Evolutionary conservation across 331 rosid species (phyloP).

Genomic region (Phaseolus coccineus): DNA sequence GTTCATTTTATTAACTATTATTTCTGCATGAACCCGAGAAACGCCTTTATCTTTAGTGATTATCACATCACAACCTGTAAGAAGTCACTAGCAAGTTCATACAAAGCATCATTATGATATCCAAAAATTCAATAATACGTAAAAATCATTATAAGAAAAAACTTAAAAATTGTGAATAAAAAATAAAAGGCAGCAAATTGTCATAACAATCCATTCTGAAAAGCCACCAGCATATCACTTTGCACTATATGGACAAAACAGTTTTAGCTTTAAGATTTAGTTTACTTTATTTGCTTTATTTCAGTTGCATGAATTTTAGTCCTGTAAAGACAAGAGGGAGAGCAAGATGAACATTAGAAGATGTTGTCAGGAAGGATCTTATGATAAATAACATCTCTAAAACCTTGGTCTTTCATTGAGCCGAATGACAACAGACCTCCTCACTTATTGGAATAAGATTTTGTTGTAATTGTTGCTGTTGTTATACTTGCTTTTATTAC

Average conservation of each 20-base stretch:
- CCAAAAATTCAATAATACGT: neutral
- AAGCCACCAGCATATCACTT: slow-evolving; percentile 25
- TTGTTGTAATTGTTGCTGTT: neutral
- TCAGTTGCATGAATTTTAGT: neutral
- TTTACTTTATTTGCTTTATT: neutral
- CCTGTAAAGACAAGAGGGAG: neutral
- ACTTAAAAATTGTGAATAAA: neutral
- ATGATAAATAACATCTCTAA: neutral
- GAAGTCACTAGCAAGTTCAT: slow-evolving; percentile 26
- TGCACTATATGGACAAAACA: slow-evolving; percentile 5
- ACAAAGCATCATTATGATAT: slow-evolving; percentile 19
- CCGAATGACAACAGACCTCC: neutral
- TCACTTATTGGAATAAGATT: neutral
- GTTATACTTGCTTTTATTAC: neutral
- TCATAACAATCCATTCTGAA: slow-evolving; percentile 15
- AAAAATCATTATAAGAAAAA: neutral
- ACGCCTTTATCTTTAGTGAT: slow-evolving; percentile 90
- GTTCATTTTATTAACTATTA: slow-evolving; percentile 71
- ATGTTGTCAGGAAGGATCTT: neutral
- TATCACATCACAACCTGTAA: slow-evolving; percentile 83
- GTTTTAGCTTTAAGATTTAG: slow-evolving; percentile 14
- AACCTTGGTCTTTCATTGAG: neutral
- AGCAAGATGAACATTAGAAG: neutral
- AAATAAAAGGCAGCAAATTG: slow-evolving; percentile 14
- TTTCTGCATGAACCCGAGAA: slow-evolving; percentile 94